These are phyloP conservation scores for Inonotus obliquus DNA, from an alignment of 1,284 basidiomycete genomes.

Conservation along the genomic window DNA sequence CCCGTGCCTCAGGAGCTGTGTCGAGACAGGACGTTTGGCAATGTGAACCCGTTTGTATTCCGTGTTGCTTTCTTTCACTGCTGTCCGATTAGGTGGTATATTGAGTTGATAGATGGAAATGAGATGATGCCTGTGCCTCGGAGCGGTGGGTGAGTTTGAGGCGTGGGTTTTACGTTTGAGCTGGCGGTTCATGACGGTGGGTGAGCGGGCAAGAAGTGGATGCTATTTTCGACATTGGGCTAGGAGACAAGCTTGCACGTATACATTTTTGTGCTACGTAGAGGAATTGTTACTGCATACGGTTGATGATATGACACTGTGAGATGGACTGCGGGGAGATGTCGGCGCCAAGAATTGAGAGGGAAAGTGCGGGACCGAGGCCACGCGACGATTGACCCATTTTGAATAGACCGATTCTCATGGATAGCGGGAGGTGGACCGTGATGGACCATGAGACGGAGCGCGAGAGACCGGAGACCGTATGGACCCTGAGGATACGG, in stretches of 20 bases:
- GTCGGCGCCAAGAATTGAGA: conserved; percentile 2
- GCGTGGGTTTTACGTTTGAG: conserved; percentile 6
- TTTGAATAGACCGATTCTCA: neutral
- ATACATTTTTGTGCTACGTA: neutral
- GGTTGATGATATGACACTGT: neutral
- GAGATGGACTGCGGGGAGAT: neutral
- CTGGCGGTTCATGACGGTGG: neutral
- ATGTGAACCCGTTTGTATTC: neutral
- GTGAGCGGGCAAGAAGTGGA: neutral
- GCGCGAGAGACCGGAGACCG: neutral
- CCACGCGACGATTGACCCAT: neutral
- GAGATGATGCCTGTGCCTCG: neutral
- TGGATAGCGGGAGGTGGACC: neutral
- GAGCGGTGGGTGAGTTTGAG: neutral
- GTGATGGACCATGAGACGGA: neutral
- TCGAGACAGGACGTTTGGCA: neutral
- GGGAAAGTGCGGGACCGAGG: neutral
- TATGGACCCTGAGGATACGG: neutral
- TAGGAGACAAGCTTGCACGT: too few relatives aligned
- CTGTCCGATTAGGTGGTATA: neutral
- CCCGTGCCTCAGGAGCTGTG: neutral
- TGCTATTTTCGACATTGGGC: neutral
- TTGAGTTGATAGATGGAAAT: neutral
- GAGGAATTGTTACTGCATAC: neutral
- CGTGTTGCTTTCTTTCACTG: neutral